phyloP scores from a whole-genome alignment of 1,284 basidiomycete species.

The Tetrapyrgos nigripes region DNA sequence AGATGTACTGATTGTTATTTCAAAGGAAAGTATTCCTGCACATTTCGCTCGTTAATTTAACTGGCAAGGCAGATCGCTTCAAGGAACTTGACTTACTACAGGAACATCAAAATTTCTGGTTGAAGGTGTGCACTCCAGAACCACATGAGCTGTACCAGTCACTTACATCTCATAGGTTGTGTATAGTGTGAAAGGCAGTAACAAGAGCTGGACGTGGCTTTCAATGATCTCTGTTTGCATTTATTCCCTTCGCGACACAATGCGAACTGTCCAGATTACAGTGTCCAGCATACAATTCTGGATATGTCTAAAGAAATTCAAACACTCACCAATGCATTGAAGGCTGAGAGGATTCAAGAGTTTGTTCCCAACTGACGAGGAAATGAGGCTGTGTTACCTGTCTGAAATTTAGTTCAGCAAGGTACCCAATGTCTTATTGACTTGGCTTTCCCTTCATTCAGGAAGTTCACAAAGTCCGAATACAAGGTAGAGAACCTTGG shows the following conservation, averaged over 20 bases:
- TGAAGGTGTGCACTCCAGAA: not conserved
- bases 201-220: conserved; percentile 28
- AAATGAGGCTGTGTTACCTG: conserved; percentile 6
- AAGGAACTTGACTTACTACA: conserved; percentile 20
- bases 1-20: not conserved
- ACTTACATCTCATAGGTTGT: conserved; percentile 17
- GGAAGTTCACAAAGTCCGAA: too few species aligned
- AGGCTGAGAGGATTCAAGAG: conserved; percentile 16
- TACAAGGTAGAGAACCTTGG: too few species aligned
- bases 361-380: conserved; percentile 5
- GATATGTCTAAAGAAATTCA: conserved; percentile 16
- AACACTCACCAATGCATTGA: conserved; percentile 7
- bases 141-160: not conserved
- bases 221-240: conserved; percentile 27
- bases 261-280: conserved; percentile 20
- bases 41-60: conserved; percentile 14
- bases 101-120: conserved; percentile 26
- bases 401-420: conserved; percentile 17
- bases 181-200: conserved; percentile 24
- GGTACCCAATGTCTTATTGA: conserved; percentile 4
- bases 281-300: conserved; percentile 20
- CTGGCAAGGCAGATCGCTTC: conserved; percentile 3
- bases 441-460: too few species aligned
- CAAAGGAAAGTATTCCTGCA: conserved; percentile 9
- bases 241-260: conserved; percentile 21